These are phyloP conservation scores for Amylostereum chailletii DNA, from an alignment of 1,284 basidiomycete species.

Conservation along the genomic window DNA sequence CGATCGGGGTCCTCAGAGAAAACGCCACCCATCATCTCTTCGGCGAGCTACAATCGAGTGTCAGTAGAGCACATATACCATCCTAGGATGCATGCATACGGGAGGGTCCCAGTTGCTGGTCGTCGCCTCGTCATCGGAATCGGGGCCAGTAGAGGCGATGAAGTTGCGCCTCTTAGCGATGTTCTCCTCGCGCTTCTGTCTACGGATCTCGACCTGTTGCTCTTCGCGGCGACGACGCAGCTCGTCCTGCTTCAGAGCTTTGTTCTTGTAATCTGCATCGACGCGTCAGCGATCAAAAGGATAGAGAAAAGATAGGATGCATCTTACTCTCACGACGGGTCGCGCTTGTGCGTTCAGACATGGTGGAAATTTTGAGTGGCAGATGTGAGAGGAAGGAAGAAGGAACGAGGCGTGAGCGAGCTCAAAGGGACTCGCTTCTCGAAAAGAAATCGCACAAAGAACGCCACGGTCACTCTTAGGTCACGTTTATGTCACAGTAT, in stretches of 20 bases:
- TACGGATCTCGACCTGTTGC: slow-evolving; percentile 94
- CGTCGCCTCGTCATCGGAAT: slow-evolving; percentile 83
- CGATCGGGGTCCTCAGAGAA: slow-evolving; percentile 88
- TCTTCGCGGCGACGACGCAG: slow-evolving; percentile 92
- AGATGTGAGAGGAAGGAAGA: slow-evolving; percentile 3
- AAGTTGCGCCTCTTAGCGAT: slow-evolving; percentile 95
- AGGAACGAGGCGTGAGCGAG: slow-evolving; percentile 1
- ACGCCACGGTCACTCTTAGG: background rate
- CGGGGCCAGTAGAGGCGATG: slow-evolving; percentile 58
- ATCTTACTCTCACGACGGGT: slow-evolving; percentile 54
- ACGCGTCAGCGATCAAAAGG: slow-evolving; percentile 20
- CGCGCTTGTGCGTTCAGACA: slow-evolving; percentile 48
- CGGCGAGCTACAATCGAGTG: slow-evolving; percentile 52
- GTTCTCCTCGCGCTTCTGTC: slow-evolving; percentile 94
- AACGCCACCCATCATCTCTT: slow-evolving; percentile 90
- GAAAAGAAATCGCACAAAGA: slow-evolving; percentile 7
- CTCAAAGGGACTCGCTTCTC: background rate
- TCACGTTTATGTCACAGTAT: slow-evolving; percentile 2
- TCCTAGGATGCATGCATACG: slow-evolving; percentile 31
- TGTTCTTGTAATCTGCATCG: slow-evolving; percentile 59
- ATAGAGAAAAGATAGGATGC: slow-evolving; percentile 16
- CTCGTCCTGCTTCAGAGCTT: slow-evolving; percentile 79
- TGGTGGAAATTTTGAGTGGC: slow-evolving; percentile 10
- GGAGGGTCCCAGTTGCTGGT: slow-evolving; percentile 68
- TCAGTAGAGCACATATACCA: background rate